Base-by-base conservation (phyloP, 148 eudicot species). In the Heliosperma pusillum region DNA sequence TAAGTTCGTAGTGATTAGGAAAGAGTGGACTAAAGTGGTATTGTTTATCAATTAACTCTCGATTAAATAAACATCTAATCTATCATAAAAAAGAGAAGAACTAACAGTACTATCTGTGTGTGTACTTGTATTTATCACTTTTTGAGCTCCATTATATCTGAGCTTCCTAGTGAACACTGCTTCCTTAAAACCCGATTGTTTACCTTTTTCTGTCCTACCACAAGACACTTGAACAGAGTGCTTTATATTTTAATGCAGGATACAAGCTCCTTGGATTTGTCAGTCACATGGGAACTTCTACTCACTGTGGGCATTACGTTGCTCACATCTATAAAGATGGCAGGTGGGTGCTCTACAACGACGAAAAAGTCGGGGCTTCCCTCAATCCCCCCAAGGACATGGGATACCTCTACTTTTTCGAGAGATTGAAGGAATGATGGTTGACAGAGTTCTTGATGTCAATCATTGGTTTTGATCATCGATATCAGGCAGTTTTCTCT, bases 251-350 rank as follows among this genome's bases (percentile, higher is more conserved):
- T 75, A 72, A 9, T 65, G 73, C 93, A 94, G 98, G 66, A 74
- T 94, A 90, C 83, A 86, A 80, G 80, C 93, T 94, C 66, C 81
- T 89, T 66, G 98, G 98, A 50, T 75, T 94, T 58, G 90, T 92
- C 79, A 92, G 97, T 79, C 98, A 94, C 85, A 94, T 94, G 44
- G 97, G 98, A 64, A 91, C 98, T 19, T 94, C 98, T 30, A 94
- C 97, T 1, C 98, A 92, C 20, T 92, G 98, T 58, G 98, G 98
- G 58, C 98, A 94, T 74, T 94, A 94, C 80, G 98, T 94, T 58
- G 98, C 98, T 61, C 98, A 94, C 76, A 85, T 94, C 62, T 69
- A 82, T 70, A 94, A 94, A 83, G 96, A 92, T 44, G 97, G 96
- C 21, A 86, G 84, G 81, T 92, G 98, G 98, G 96, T 89, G 42